Evolutionary conservation across 1,284 basidiomycete species (phyloP), one percentile per base, ranked within the genome.

Genomic region (Chalciporus piperatoides): DNA sequence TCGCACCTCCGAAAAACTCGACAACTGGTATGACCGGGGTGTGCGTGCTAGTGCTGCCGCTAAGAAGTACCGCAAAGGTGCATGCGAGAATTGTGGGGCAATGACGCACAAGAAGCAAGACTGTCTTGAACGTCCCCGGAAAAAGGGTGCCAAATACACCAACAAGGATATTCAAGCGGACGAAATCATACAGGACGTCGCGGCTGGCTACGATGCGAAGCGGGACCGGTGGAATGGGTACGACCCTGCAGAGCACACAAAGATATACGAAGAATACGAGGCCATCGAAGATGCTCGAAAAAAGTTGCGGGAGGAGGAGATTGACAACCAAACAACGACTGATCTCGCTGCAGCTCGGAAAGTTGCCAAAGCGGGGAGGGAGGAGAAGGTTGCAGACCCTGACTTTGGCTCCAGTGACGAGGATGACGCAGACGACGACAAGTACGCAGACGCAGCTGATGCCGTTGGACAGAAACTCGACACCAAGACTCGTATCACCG

Each of bases 221-320:
- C 81, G 97, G 38, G 97, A 99, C 68, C 73, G 97, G 48, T 99
- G 97, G 95, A 98, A 98, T 68, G 97, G 97, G 4, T 99, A 99
- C 68, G 94, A 99, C 65, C 81, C 93, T 4, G 71, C 85, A 4
- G 86, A 90, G 64, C 92, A 98, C 70, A 85, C 84, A 62, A 78
- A 72, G 56, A 84, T 98, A 19, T 92, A 97, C 59, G 90, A 96
- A 11, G 95, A 98, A 70, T 97, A 97, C 65, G 89, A 89, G 44
- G 94, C 95, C 12, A 74, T 97, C 45, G 97, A 99, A 70, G 82
- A 86, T 48, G 95, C 92, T 43, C 76, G 97, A 55, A 84, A 92
- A 70, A 90, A 90, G 69, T 65, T 92, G 59, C 78, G 95, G 49
- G 97, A 99, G 71, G 94, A 97, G 62, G 91, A 97, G 72, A 93